Base-by-base conservation (phyloP, 2,329 filamentous ascomycete species). In the Aureobasidium musti region DNA sequence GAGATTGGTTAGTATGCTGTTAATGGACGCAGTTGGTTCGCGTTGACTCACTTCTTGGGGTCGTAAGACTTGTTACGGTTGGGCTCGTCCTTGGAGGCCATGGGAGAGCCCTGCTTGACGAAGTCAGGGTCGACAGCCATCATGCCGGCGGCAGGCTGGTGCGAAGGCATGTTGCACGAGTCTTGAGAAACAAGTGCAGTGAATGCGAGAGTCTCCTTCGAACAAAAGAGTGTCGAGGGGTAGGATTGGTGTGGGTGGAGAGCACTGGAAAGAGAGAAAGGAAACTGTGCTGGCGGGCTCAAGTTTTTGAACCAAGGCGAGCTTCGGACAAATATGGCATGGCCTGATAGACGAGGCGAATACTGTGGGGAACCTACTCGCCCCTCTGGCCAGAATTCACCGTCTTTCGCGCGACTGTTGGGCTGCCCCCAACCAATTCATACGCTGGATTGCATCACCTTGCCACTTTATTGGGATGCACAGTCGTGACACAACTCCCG, bases 21-120 rank as follows among this genome's bases (percentile, higher is more conserved):
- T 37, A 23, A 37, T 63, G 33, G 30, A 17, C 2, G 35, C 26
- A 7, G n/a, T 2, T 6, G 13, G 7, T 35, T 19, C 3, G 1
- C 2, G 19, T 1, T 5, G 28, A 66, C 84, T 82, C 59, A 67
- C 66, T 96, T 96, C 82, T 89, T 86, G 60, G 84, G 82, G 72
- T 85, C 82, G 74, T 85, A 84, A 60, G 80, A 81, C 53, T 77
- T 71, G 71, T 82, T 83, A 64, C 81, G 79, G 75, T 83, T 83
- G 39, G 83, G 82, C 78, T 85, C 83, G 30, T 68, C 65, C 23
- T 80, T 77, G 74, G 80, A 81, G 35, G 82, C 82, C 77, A 80
- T 80, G 52, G 80, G 69, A 26, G 79, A 78, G 14, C 79, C 77
- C 74, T 82, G 77, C 54, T 73, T 79, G 68, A 39, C 33, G 71